Evolutionary conservation across 805 yeast genomes (phyloP).

Genomic region (Zygotorulaspora chibaensis): DNA sequence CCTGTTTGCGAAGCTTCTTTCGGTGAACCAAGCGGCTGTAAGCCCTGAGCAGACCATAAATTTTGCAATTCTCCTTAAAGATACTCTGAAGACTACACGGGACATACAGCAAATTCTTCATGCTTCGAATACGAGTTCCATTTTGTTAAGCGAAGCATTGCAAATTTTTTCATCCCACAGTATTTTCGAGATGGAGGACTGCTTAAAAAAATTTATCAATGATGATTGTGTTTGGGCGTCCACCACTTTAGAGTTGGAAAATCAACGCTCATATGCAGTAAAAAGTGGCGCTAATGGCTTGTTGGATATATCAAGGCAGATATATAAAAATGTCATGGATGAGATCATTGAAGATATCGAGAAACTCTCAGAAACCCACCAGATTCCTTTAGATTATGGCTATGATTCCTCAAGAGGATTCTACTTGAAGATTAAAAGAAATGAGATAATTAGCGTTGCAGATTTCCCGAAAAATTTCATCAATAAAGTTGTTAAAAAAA

Average conservation of each 20-base stretch:
- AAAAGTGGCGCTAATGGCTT: conserved; percentile 44
- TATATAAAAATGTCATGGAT: conserved; percentile 38
- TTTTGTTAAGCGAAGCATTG: conserved; percentile 30
- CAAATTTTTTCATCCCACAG: conserved; percentile 29
- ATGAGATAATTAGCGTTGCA: conserved; percentile 9
- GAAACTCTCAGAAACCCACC: conserved; percentile 21
- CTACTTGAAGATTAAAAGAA: conserved; percentile 32
- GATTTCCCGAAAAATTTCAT: conserved; percentile 36
- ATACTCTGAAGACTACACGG: conserved; percentile 28
- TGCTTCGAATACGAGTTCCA: conserved; percentile 7
- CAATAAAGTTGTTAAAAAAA: conserved; percentile 32
- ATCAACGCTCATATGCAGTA: conserved; percentile 44
- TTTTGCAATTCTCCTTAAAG: conserved; percentile 39
- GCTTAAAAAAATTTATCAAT: conserved; percentile 37
- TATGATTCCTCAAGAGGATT: conserved; percentile 41
- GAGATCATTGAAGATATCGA: conserved; percentile 35
- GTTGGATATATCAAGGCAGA: conserved; percentile 42
- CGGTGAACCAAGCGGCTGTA: conserved; percentile 24
- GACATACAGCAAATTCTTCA: conserved; percentile 17
- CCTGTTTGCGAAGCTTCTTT: conserved; percentile 37
- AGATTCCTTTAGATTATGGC: conserved; percentile 29
- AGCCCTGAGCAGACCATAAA: conserved; percentile 39
- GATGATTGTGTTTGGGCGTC: conserved; percentile 44
- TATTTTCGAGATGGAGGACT: conserved; percentile 19
- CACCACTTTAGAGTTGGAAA: conserved; percentile 38